phyloP scores from a whole-genome alignment of 2,329 filamentous ascomycete genomes.

The Clonostachys sp. region DNA sequence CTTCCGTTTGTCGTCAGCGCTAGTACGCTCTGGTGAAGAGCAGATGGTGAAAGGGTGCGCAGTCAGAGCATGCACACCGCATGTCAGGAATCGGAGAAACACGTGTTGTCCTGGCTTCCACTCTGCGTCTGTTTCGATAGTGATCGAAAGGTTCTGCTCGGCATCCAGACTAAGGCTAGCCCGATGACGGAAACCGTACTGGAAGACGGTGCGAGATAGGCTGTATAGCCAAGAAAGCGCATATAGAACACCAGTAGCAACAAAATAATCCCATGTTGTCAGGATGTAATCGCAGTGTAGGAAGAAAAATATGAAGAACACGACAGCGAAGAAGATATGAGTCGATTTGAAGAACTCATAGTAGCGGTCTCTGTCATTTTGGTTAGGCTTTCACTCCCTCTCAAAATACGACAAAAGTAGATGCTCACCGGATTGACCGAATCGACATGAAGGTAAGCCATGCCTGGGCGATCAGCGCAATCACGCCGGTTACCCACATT shows the following conservation, averaged over 20 bases:
- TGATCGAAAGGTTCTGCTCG: slow-evolving; percentile 29
- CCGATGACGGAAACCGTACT: slow-evolving; percentile 38
- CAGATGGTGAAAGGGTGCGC: slow-evolving; percentile 52
- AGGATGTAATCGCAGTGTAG: slow-evolving; percentile 53
- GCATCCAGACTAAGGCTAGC: slow-evolving; percentile 34
- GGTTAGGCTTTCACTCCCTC: not conserved
- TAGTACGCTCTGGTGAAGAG: slow-evolving; percentile 30
- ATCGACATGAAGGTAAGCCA: slow-evolving; percentile 52
- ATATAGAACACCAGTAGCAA: slow-evolving; percentile 46
- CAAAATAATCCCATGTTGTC: slow-evolving; percentile 58
- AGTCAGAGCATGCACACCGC: slow-evolving; percentile 35
- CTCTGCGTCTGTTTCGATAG: slow-evolving; percentile 31
- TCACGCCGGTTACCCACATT: slow-evolving; percentile 51
- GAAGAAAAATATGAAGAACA: slow-evolving; percentile 57
- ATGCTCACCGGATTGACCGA: slow-evolving; percentile 38
- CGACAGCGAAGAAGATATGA: slow-evolving; percentile 43
- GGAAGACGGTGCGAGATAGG: slow-evolving; percentile 38
- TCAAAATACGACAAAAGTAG: not conserved
- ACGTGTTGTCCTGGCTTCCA: slow-evolving; percentile 52
- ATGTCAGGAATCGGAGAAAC: slow-evolving; percentile 45
- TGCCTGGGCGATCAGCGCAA: slow-evolving; percentile 45
- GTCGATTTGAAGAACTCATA: slow-evolving; percentile 60
- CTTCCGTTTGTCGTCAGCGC: slow-evolving; percentile 11
- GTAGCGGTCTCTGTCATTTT: slow-evolving; percentile 35
- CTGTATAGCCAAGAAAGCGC: slow-evolving; percentile 37